Evolutionary conservation across 768 basidiomycete genomes (phyloP).

Genomic region (Boletus vermiculosoides): DNA sequence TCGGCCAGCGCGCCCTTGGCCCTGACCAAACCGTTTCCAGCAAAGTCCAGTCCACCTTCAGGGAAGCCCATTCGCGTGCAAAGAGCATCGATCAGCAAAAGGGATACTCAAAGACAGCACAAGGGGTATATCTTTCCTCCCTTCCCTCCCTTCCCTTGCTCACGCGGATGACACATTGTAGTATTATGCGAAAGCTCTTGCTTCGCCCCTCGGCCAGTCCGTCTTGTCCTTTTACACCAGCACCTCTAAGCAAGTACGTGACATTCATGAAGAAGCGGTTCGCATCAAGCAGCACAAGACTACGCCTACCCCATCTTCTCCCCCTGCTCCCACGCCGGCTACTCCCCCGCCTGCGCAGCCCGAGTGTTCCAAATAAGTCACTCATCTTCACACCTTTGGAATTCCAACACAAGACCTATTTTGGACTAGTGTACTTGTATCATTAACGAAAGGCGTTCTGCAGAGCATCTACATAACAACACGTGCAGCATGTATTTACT

Average conservation of each 20-base stretch:
- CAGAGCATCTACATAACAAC: background rate
- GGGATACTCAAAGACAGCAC: constrained; percentile 66
- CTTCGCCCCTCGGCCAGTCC: constrained; percentile 74
- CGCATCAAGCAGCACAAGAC: constrained; percentile 72
- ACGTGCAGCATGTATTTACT: background rate
- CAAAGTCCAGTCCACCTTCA: constrained; percentile 65
- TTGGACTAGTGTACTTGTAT: constrained; percentile 11
- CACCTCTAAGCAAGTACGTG: constrained; percentile 83
- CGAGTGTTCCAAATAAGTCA: constrained; percentile 9
- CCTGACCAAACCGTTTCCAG: constrained; percentile 78
- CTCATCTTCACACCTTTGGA: background rate
- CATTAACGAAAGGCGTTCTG: constrained; percentile 2
- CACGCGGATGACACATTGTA: constrained; percentile 26
- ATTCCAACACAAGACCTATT: background rate
- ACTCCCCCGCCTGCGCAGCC: constrained; percentile 10
- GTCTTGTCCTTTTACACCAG: constrained; percentile 82
- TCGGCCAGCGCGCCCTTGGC: constrained; percentile 72
- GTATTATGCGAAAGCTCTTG: constrained; percentile 78
- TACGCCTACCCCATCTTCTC: constrained; percentile 12
- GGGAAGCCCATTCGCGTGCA: constrained; percentile 64
- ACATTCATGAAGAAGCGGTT: constrained; percentile 91
- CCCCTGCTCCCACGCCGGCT: constrained; percentile 6
- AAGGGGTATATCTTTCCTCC: constrained; percentile 48
- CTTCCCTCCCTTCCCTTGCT: background rate
- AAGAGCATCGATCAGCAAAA: constrained; percentile 79